Conservation (phyloP, 208 protist species). For the Leishmania braziliensis region DNA sequence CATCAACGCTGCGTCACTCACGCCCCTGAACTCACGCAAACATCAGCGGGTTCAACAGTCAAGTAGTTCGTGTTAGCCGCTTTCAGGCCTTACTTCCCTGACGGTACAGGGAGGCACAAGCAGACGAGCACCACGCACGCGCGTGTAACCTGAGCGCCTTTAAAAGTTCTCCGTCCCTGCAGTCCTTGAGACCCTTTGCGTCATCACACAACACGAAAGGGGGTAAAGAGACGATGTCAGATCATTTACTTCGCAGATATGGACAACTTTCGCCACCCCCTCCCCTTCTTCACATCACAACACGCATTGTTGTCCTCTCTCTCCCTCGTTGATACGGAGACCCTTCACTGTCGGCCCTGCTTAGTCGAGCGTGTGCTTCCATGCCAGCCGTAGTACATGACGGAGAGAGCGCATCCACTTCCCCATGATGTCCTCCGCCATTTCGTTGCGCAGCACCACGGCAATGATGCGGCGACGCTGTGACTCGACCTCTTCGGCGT, state of each 20-base stretch:
- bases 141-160: not conserved
- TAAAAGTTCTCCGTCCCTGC: not conserved
- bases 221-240: not conserved
- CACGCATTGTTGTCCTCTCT: not conserved
- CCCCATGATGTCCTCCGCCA: constrained; percentile 80
- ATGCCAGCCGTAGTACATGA: constrained; percentile 78
- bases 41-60: not conserved
- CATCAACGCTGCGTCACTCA: not conserved
- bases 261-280: not conserved
- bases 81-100: not conserved
- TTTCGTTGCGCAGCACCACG: constrained; percentile 85
- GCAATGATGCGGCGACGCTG: constrained; percentile 66
- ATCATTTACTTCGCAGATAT: not conserved
- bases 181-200: not conserved
- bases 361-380: constrained; percentile 59
- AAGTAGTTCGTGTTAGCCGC: not conserved
- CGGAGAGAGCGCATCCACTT: constrained; percentile 91
- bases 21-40: not conserved
- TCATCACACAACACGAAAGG: not conserved
- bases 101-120: not conserved
- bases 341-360: not conserved
- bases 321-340: not conserved
- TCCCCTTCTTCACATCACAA: not conserved
- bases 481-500: constrained; percentile 52
- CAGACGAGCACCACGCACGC: constrained; percentile 12